Base-by-base conservation (phyloP, 345 rosid species). In the Punica granatum region DNA sequence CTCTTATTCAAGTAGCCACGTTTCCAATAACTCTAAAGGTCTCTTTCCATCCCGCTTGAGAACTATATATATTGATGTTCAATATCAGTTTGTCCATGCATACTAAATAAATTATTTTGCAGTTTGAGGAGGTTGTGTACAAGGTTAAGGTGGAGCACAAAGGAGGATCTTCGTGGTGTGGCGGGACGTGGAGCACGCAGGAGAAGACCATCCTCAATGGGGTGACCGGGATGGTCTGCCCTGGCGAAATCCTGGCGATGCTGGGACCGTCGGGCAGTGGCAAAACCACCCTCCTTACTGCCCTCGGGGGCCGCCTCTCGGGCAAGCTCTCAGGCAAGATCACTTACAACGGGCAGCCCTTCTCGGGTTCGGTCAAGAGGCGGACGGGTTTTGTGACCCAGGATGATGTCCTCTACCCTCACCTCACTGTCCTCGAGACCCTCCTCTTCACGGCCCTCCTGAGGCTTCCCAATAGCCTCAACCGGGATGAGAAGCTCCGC, bases 201-300 rank as follows among this genome's bases (percentile, higher is more conserved):
- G 99, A 89, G 67, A 91, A 94, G 81, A 89, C 83, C 37, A 91
- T 94, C 59, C 73, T 94, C 59, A 86, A 86, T 35, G 96, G 95
- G 10, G 82, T 94, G 69, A 83, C 95, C 1, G 97, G 97, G 5
- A 78, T 88, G 80, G 92, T 94, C 69, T 78, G 81, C 56, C 97
- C 99, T 3, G 99, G 97, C 49, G 97, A 94, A 82, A 79, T 94
- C 69, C 82, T 94, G 31, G 99, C 99, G 19, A 91, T 94, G 97
- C 77, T 94, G 35, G 99, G 99, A 11, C 99, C 99, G 42, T 94
- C 99, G 0, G 99, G 99, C 6, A 94, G 99, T 72, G 99, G 99
- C 65, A 94, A 94, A 83, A 94, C 99, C 68, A 94, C 97, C 65
- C 99, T 94, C 67, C 90, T 94, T 6, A 91, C 95, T 5, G 99